A percentile compares a stretch with the other conserved stretches of the same genome.
These are phyloP conservation scores for Podospora bellae-mahoneyi DNA, from an alignment of 495 filamentous ascomycete genomes.

Conservation along the genomic window DNA sequence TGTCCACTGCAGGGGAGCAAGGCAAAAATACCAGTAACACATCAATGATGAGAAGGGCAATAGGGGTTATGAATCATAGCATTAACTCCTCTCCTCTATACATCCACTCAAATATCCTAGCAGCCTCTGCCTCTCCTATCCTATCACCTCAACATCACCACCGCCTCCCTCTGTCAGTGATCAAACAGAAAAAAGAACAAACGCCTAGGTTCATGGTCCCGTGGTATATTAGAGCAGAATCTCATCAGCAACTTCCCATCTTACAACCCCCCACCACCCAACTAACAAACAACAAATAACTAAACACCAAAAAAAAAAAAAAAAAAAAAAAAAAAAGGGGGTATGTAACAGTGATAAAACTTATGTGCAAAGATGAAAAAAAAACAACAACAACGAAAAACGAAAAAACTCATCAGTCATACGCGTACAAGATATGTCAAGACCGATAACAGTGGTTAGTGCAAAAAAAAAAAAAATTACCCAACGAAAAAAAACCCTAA, in stretches of 20 bases:
- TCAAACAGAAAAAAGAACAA: not conserved
- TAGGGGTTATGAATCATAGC: not conserved
- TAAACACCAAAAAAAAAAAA: not conserved
- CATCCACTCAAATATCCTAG: not conserved
- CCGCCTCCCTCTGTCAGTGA: not conserved
- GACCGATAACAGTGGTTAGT: not conserved
- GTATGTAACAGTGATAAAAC: constrained; percentile 5
- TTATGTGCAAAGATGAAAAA: not conserved
- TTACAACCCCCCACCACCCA: not conserved
- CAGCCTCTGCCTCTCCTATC: not conserved
- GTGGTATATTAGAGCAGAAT: constrained; percentile 2
- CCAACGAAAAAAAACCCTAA: not conserved
- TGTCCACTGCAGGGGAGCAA: too few species aligned
- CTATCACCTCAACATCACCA: not conserved
- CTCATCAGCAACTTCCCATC: not conserved
- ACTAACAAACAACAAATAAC: not conserved
- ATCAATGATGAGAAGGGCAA: too few species aligned
- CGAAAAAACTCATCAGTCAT: not conserved
- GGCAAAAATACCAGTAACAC: too few species aligned
- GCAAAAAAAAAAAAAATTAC: not conserved
- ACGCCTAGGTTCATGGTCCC: not conserved
- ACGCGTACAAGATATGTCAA: not conserved
- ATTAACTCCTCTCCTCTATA: not conserved
- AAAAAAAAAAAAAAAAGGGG: not conserved
- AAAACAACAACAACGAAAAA: not conserved